These are phyloP conservation scores for Serendipita vermifera DNA, from an alignment of 768 basidiomycete species.

Conservation along the genomic window DNA sequence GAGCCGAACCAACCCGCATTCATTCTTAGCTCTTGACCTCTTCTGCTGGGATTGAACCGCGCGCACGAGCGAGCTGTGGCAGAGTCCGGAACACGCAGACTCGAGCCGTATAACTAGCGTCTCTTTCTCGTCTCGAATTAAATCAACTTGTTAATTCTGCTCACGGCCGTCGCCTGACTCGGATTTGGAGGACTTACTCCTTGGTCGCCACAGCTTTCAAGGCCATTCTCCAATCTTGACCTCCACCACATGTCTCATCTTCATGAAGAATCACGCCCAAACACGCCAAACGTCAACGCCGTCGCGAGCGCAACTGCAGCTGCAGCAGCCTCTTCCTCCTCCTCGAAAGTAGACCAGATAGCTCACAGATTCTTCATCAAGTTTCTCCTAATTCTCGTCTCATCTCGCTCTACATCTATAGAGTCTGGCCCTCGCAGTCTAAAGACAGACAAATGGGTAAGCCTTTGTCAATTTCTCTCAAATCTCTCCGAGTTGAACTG, in stretches of 20 bases:
- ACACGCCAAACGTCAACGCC: background rate
- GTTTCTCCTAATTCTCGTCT: conserved; percentile 59
- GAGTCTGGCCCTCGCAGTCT: conserved; percentile 23
- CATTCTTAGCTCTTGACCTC: too few relatives aligned
- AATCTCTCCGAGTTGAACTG: background rate
- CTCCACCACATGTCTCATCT: conserved; percentile 4
- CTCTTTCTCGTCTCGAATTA: too few relatives aligned
- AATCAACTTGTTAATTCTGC: too few relatives aligned
- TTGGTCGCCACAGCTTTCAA: too few relatives aligned
- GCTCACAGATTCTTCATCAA: conserved; percentile 74
- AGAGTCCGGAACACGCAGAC: too few relatives aligned
- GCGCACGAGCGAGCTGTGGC: too few relatives aligned
- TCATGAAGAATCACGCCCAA: conserved; percentile 6
- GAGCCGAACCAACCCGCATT: too few relatives aligned
- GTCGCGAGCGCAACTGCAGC: too few relatives aligned
- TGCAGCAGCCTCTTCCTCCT: background rate
- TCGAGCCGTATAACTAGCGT: too few relatives aligned
- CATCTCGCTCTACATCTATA: conserved; percentile 54
- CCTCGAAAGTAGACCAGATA: conserved; percentile 66
- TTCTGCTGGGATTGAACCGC: too few relatives aligned
- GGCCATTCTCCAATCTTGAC: background rate
- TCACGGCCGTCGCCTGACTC: too few relatives aligned
- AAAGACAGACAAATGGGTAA: conserved; percentile 73
- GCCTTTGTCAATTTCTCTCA: conserved; percentile 13
- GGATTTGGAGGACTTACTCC: too few relatives aligned